Conservation (phyloP, 2,329 filamentous ascomycete genomes). For the Leptographium galeiforme region DNA sequence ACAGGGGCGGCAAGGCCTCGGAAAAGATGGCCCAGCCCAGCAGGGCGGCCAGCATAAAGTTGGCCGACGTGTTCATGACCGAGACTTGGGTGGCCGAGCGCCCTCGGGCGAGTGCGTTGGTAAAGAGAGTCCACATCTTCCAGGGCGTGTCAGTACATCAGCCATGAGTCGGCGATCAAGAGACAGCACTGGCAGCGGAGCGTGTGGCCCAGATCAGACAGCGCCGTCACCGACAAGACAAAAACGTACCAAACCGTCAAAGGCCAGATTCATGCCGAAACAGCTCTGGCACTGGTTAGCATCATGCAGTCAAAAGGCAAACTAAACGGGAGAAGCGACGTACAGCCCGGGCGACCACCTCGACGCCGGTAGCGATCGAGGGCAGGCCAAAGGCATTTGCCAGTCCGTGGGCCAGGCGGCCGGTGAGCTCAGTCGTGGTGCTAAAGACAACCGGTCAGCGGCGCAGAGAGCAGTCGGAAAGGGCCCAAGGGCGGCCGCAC, state of each 20-base stretch:
- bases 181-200: not conserved
- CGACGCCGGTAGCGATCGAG: slow-evolving; percentile 27
- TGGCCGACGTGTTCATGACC: slow-evolving; percentile 70
- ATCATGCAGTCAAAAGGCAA: not conserved
- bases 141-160: not conserved
- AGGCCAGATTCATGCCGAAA: slow-evolving; percentile 60
- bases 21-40: slow-evolving; percentile 58
- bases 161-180: not conserved
- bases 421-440: slow-evolving; percentile 43
- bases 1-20: slow-evolving; percentile 56
- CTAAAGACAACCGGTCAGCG: not conserved
- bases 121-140: slow-evolving; percentile 74
- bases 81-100: slow-evolving; percentile 67
- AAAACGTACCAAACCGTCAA: slow-evolving; percentile 52
- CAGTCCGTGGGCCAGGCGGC: slow-evolving; percentile 30
- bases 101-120: slow-evolving; percentile 59
- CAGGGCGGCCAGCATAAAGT: slow-evolving; percentile 67
- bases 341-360: slow-evolving; percentile 35
- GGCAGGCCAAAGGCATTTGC: slow-evolving; percentile 31
- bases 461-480: too few relatives aligned
- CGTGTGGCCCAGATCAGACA: not conserved
- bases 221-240: not conserved
- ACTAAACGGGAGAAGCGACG: slow-evolving; percentile 14
- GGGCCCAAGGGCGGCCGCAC: slow-evolving; percentile 34
- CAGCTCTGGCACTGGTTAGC: slow-evolving; percentile 38